Conservation (phyloP, 2,329 filamentous ascomycete genomes). For the Esteya vermicola region DNA sequence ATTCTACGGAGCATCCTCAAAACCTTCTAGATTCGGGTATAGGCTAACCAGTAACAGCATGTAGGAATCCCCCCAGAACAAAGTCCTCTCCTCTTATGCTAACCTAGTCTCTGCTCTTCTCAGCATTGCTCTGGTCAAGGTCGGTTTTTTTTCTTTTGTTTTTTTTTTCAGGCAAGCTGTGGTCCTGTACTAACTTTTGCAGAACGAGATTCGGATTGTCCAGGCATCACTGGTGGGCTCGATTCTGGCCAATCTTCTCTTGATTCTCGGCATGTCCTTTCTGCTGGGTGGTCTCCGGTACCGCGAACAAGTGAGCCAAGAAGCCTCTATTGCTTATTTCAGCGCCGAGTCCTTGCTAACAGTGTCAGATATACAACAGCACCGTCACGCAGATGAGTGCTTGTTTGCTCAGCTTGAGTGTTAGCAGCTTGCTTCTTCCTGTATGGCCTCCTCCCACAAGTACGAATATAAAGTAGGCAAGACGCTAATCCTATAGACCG, state of each 20-base stretch:
- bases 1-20: conserved; percentile 44
- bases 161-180: neutral
- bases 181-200: neutral
- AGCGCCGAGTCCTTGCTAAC: neutral
- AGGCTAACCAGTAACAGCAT: conserved; percentile 24
- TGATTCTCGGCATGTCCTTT: conserved; percentile 66
- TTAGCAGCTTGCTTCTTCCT: conserved; percentile 22
- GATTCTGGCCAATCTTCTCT: conserved; percentile 60
- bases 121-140: conserved; percentile 11
- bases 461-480: neutral
- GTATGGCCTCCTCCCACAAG: neutral
- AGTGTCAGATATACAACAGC: conserved; percentile 48
- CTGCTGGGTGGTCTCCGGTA: conserved; percentile 54
- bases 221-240: conserved; percentile 65
- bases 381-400: conserved; percentile 62
- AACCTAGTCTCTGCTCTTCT: neutral
- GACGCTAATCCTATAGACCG: conserved; percentile 22
- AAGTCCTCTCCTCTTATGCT: neutral
- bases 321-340: conserved; percentile 4
- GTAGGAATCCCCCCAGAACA: neutral
- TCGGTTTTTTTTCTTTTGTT: neutral
- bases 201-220: conserved; percentile 58
- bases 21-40: neutral
- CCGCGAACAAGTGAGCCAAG: conserved; percentile 38
- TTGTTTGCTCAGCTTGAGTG: conserved; percentile 52